A percentile compares a stretch with the other conserved stretches of the same genome.
phyloP scores from a whole-genome alignment of 257 asterid genomes.

The Penstemon davidsonii region DNA sequence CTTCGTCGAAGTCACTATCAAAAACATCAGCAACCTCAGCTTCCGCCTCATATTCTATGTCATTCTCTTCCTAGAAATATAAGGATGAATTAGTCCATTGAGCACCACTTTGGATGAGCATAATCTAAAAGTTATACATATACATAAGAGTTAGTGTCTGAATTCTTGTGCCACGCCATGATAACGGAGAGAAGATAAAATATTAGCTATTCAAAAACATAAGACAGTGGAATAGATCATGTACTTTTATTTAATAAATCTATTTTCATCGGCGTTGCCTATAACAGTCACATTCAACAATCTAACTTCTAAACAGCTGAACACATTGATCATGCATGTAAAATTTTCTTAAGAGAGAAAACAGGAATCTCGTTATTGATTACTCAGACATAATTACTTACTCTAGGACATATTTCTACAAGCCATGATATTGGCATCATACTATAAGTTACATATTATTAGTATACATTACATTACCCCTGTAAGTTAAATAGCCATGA shows the following conservation, averaged over 20 bases:
- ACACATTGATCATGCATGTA: not conserved
- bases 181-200: not conserved
- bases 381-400: no score
- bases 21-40: constrained; percentile 81
- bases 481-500: no score
- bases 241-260: constrained; percentile 2
- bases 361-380: not conserved
- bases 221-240: not conserved
- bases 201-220: constrained; percentile 16
- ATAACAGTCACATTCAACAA: not conserved
- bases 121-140: not conserved
- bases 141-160: not conserved
- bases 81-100: constrained; percentile 13
- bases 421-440: no score
- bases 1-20: constrained; percentile 97
- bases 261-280: constrained; percentile 11
- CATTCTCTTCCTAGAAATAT: constrained; percentile 73
- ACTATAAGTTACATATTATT: no score
- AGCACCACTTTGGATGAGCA: constrained; percentile 1
- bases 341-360: constrained; percentile 8
- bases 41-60: constrained; percentile 76
- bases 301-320: not conserved
- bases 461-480: no score
- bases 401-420: no score
- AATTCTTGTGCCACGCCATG: not conserved